Evolutionary conservation across 192 early-diverging fungal species (phyloP).

Genomic region (Nowakowskiella sp.): DNA sequence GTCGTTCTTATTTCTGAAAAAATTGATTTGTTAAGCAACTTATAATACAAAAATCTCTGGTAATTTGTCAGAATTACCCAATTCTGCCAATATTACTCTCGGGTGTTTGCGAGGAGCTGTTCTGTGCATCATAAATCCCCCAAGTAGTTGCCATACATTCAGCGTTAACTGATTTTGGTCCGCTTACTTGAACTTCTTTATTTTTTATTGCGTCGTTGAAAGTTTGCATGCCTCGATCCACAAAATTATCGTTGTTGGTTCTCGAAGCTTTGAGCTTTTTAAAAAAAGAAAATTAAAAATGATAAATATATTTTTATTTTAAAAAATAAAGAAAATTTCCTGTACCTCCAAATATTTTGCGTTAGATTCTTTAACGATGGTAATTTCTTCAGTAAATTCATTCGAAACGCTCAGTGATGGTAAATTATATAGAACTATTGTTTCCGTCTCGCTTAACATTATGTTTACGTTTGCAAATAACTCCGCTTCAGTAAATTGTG

Average conservation of each 20-base stretch:
- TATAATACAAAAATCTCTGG: no score
- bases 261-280: conserved; percentile 28
- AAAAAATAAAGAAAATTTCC: not conserved
- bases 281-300: not conserved
- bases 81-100: no score
- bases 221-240: conserved; percentile 45
- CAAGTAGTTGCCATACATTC: conserved; percentile 39
- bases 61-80: no score
- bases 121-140: conserved; percentile 41
- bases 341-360: conserved; percentile 42
- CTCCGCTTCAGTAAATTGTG: conserved; percentile 14
- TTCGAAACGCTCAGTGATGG: conserved; percentile 33
- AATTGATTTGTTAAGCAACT: no score
- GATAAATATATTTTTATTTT: conserved; percentile 2
- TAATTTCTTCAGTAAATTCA: conserved; percentile 35
- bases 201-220: conserved; percentile 35
- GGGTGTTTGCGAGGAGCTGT: not conserved
- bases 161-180: conserved; percentile 23
- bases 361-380: conserved; percentile 34
- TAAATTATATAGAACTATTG: conserved; percentile 34
- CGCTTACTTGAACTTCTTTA: conserved; percentile 48
- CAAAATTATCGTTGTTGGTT: conserved; percentile 47
- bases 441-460: conserved; percentile 40
- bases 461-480: conserved; percentile 23
- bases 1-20: no score